Evolutionary conservation across 2,329 filamentous ascomycete species (phyloP).

Genomic region (Aspergillus brunneoviolaceus): DNA sequence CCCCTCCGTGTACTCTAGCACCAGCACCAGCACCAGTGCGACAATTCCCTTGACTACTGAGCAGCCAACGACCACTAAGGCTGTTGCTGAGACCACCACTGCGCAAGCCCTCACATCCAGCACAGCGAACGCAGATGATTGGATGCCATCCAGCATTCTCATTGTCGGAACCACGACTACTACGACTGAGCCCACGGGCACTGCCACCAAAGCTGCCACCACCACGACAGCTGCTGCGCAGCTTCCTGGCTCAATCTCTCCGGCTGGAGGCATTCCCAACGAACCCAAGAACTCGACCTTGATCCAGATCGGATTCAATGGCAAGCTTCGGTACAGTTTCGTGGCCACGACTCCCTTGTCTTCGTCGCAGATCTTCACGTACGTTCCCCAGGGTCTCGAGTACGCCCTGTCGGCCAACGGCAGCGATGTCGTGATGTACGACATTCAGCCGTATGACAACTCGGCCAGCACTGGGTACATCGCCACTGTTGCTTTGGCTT

Average conservation of each 20-base stretch:
- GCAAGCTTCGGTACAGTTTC: slow-evolving; percentile 78
- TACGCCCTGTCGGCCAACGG: slow-evolving; percentile 55
- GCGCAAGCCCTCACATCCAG: slow-evolving; percentile 44
- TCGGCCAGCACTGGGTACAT: slow-evolving; percentile 67
- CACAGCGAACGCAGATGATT: slow-evolving; percentile 24
- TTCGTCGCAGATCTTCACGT: slow-evolving; percentile 80
- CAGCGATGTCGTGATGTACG: slow-evolving; percentile 63
- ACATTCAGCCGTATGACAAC: slow-evolving; percentile 75
- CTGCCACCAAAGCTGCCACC: slow-evolving; percentile 34
- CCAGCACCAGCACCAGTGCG: slow-evolving; percentile 18
- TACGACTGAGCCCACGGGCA: slow-evolving; percentile 20
- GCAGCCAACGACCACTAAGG: slow-evolving; percentile 15
- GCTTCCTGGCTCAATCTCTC: slow-evolving; percentile 74
- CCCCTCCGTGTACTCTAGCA: slow-evolving; percentile 14
- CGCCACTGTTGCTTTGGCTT: slow-evolving; percentile 75
- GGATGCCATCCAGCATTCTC: slow-evolving; percentile 28
- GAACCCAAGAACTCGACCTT: slow-evolving; percentile 65
- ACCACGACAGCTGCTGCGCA: slow-evolving; percentile 56
- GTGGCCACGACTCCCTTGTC: slow-evolving; percentile 70
- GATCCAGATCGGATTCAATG: slow-evolving; percentile 83
- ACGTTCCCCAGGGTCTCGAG: slow-evolving; percentile 69
- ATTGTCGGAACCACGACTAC: slow-evolving; percentile 32
- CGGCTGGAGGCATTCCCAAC: slow-evolving; percentile 58
- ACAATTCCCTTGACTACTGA: slow-evolving; percentile 23
- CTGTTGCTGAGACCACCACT: slow-evolving; percentile 17